phyloP scores from a whole-genome alignment of 2,329 filamentous ascomycete genomes.

The Aspergillus phoenicis region DNA sequence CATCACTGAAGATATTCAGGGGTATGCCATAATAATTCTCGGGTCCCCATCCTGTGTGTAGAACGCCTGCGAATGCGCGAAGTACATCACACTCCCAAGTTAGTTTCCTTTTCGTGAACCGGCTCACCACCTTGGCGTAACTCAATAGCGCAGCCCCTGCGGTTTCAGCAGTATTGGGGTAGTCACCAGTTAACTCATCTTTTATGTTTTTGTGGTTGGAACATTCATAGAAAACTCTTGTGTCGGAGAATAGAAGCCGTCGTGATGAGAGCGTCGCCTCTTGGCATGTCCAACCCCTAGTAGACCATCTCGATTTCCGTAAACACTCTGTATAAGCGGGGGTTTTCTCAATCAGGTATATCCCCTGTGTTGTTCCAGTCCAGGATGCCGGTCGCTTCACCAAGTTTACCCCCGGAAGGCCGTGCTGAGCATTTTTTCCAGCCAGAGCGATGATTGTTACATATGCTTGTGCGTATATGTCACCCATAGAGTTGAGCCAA shows the following conservation, averaged over 20 bases:
- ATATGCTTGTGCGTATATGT: too few species aligned
- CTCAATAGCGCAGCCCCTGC: neutral
- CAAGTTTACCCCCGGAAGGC: too few species aligned
- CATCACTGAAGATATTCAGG: neutral
- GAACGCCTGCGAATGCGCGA: neutral
- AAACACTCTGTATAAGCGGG: too few species aligned
- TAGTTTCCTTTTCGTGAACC: too few species aligned
- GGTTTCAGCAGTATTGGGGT: neutral
- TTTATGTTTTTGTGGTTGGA: neutral
- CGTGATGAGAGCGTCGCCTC: too few species aligned
- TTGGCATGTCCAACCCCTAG: too few species aligned
- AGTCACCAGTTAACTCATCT: neutral
- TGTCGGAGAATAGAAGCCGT: too few species aligned
- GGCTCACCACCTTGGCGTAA: neutral
- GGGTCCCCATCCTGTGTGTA: neutral
- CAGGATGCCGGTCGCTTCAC: rapidly evolving
- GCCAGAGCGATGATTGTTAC: too few species aligned
- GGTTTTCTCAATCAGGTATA: too few species aligned
- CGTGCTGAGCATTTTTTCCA: rapidly evolving
- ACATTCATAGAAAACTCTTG: neutral
- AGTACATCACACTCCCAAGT: neutral
- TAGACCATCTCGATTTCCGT: too few species aligned
- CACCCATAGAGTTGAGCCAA: too few species aligned
- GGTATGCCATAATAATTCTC: neutral
- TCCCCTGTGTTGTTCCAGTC: too few species aligned